Conservation (phyloP, 345 rosid genomes). For the Balakata baccata region DNA sequence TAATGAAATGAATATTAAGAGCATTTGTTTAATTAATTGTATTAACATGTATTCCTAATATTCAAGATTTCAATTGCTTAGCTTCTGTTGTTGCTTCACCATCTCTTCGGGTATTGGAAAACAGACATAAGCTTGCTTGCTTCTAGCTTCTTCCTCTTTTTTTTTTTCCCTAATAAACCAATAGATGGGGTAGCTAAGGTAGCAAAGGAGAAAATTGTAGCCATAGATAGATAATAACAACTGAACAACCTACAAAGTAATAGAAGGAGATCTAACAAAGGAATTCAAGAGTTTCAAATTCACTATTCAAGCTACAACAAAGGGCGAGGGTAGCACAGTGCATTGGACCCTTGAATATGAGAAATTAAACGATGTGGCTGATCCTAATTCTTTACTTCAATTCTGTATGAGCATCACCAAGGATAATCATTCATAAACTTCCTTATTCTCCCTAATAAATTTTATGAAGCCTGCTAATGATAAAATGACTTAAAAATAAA, state of each 20-base stretch:
- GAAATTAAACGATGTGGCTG: constrained; percentile 18
- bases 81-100: too few relatives aligned
- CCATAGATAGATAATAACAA: constrained; percentile 33
- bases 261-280: constrained; percentile 39
- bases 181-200: neutral
- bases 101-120: too few relatives aligned
- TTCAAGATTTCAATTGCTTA: too few relatives aligned
- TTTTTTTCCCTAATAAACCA: too few relatives aligned
- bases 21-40: too few relatives aligned
- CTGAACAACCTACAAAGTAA: constrained; percentile 31
- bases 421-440: too few relatives aligned
- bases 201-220: constrained; percentile 37
- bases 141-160: neutral
- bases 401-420: constrained; percentile 1
- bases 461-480: too few relatives aligned
- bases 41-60: too few relatives aligned
- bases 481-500: too few relatives aligned
- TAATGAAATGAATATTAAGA: too few relatives aligned
- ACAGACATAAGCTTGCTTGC: too few relatives aligned
- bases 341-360: constrained; percentile 34
- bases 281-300: constrained; percentile 25
- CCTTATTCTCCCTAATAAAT: too few relatives aligned
- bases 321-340: constrained; percentile 26
- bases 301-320: constrained; percentile 23
- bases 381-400: constrained; percentile 19